These are phyloP conservation scores for Chaetomium sp. DNA, from an alignment of 2,329 filamentous ascomycete genomes.

Conservation along the genomic window DNA sequence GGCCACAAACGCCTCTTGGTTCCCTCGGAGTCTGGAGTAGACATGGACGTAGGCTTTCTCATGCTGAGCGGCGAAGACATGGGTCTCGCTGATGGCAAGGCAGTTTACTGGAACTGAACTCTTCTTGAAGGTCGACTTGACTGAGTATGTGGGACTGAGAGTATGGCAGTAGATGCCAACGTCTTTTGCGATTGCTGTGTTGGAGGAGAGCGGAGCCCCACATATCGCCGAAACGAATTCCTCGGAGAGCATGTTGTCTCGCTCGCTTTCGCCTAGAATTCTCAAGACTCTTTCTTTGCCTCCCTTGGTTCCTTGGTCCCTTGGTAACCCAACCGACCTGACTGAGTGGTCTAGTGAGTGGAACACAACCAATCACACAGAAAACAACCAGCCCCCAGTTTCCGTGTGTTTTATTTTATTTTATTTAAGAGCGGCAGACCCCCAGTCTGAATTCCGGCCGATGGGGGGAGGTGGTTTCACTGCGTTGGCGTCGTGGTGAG, in stretches of 20 bases:
- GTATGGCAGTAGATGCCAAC: conserved; percentile 86
- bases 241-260: conserved; percentile 58
- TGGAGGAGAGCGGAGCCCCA: conserved; percentile 60
- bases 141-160: conserved; percentile 73
- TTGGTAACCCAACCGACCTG: not conserved
- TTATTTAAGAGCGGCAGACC: not conserved
- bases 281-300: not conserved
- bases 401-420: not conserved
- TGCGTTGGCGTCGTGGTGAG: conserved; percentile 11
- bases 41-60: conserved; percentile 93
- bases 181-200: conserved; percentile 71
- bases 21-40: conserved; percentile 80
- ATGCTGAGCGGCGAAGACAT: conserved; percentile 88
- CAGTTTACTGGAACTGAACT: conserved; percentile 79
- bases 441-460: conserved; percentile 14
- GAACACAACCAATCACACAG: conserved; percentile 8
- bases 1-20: conserved; percentile 84
- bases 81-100: conserved; percentile 75
- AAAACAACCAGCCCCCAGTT: not conserved
- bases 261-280: conserved; percentile 10
- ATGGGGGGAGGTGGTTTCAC: conserved; percentile 13
- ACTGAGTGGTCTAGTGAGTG: not conserved
- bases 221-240: conserved; percentile 61
- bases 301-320: not conserved
- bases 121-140: conserved; percentile 85